Conservation (phyloP, 352 stramenopile genomes). For the Globisporangium abappressorium region DNA sequence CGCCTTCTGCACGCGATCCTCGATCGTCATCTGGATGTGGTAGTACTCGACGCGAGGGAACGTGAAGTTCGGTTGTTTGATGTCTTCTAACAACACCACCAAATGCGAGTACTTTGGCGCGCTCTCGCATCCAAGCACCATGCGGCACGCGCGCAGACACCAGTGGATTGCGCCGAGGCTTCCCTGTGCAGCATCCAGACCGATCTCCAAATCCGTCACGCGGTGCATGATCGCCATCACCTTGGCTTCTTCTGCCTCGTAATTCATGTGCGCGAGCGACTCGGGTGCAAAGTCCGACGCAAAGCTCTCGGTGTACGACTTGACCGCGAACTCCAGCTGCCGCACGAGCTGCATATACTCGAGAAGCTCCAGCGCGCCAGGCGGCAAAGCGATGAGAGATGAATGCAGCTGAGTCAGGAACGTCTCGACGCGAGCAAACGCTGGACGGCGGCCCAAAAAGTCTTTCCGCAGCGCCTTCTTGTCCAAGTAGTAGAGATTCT, state of each 20-base stretch:
- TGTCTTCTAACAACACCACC: slow-evolving; percentile 60
- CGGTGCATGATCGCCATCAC: slow-evolving; percentile 51
- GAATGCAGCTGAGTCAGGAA: slow-evolving; percentile 57
- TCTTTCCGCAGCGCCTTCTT: slow-evolving; percentile 46
- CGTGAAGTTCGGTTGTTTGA: slow-evolving; percentile 38
- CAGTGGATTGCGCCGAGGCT: slow-evolving; percentile 71
- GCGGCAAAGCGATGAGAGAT: slow-evolving; percentile 47
- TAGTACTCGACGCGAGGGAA: slow-evolving; percentile 68
- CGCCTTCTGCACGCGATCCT: slow-evolving; percentile 62
- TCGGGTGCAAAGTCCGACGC: slow-evolving; percentile 45
- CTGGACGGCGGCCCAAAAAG: slow-evolving; percentile 46
- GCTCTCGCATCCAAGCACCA: slow-evolving; percentile 46
- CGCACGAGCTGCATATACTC: slow-evolving; percentile 36
- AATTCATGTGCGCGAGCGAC: slow-evolving; percentile 44
- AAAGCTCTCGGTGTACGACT: slow-evolving; percentile 40
- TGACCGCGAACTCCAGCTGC: slow-evolving; percentile 31
- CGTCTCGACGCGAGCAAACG: slow-evolving; percentile 44
- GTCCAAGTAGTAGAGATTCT: slow-evolving; percentile 73
- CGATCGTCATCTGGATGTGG: slow-evolving; percentile 71
- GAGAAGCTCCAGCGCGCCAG: slow-evolving; percentile 46
- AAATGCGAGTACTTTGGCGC: slow-evolving; percentile 70
- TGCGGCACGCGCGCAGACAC: slow-evolving; percentile 66
- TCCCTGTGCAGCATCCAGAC: slow-evolving; percentile 44
- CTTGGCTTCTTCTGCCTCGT: slow-evolving; percentile 31
- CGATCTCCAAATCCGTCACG: slow-evolving; percentile 56